phyloP scores from a whole-genome alignment of 2,329 filamentous ascomycete species.

The Penicillium sp. region DNA sequence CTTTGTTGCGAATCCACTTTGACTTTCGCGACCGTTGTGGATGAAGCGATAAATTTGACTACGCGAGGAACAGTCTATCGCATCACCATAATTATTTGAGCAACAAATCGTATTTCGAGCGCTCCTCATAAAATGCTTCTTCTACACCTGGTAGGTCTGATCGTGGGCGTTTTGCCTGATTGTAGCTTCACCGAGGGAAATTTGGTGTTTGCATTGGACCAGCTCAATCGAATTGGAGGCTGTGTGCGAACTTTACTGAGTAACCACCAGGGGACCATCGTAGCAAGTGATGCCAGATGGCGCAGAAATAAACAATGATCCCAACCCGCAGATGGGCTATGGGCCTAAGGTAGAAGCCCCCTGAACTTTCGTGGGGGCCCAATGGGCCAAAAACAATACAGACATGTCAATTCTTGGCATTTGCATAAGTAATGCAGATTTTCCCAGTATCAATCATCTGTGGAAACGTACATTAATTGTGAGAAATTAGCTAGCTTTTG shows the following conservation, averaged over 20 bases:
- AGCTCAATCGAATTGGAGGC: background rate
- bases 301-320: background rate
- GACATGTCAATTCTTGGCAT: background rate
- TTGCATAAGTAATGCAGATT: background rate
- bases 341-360: too few relatives aligned
- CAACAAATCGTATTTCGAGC: too few relatives aligned
- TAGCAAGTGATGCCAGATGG: background rate
- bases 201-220: background rate
- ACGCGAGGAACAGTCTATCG: too few relatives aligned
- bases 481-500: background rate
- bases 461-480: background rate
- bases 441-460: background rate
- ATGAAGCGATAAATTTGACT: too few relatives aligned
- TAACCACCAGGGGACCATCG: background rate
- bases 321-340: too few relatives aligned
- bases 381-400: background rate
- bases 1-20: background rate
- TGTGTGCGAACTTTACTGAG: background rate
- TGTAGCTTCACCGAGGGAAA: background rate
- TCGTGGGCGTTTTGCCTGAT: background rate
- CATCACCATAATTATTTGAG: too few relatives aligned
- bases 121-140: too few relatives aligned
- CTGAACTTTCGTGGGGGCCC: background rate
- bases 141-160: too few relatives aligned
- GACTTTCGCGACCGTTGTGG: too few relatives aligned